These are phyloP conservation scores for Cystobasidium pallidum DNA, from an alignment of 1,284 basidiomycete species.

Conservation along the genomic window DNA sequence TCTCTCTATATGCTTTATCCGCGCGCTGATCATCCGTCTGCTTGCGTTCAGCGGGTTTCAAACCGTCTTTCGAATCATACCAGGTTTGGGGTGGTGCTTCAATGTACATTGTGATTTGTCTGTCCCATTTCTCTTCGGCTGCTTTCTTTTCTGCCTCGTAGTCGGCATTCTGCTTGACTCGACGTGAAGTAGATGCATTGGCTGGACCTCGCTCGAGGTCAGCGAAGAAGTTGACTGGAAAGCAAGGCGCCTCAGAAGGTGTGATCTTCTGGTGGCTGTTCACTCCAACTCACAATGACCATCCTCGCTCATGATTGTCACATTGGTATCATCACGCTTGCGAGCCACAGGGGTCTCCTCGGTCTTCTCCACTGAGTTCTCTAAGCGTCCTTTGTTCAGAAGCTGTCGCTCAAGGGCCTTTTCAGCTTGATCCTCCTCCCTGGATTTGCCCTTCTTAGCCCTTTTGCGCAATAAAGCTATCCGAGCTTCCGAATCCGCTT, in stretches of 20 bases:
- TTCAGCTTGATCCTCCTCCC: slow-evolving; percentile 45
- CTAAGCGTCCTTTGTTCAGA: slow-evolving; percentile 29
- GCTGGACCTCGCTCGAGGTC: slow-evolving; percentile 48
- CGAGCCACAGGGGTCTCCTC: background rate
- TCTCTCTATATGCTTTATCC: slow-evolving; percentile 52
- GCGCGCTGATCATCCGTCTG: slow-evolving; percentile 48
- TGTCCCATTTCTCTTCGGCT: slow-evolving; percentile 48
- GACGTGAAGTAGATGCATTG: background rate
- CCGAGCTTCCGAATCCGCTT: slow-evolving; percentile 81
- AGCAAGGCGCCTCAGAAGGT: background rate
- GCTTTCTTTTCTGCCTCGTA: slow-evolving; percentile 45
- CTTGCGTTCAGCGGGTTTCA: slow-evolving; percentile 48
- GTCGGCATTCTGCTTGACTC: slow-evolving; percentile 34
- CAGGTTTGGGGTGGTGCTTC: slow-evolving; percentile 50
- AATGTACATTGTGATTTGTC: slow-evolving; percentile 50
- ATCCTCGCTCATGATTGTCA: slow-evolving; percentile 8
- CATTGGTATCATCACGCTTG: background rate
- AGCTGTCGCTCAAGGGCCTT: slow-evolving; percentile 51
- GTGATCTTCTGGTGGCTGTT: background rate
- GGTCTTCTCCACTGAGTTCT: slow-evolving; percentile 13
- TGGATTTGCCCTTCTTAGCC: slow-evolving; percentile 38
- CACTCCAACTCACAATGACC: slow-evolving; percentile 31
- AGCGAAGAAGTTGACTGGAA: slow-evolving; percentile 51
- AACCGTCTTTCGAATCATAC: slow-evolving; percentile 49
- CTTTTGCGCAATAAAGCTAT: slow-evolving; percentile 65